Base-by-base conservation (phyloP, 306 rosid species). In the Casuarina glauca region DNA sequence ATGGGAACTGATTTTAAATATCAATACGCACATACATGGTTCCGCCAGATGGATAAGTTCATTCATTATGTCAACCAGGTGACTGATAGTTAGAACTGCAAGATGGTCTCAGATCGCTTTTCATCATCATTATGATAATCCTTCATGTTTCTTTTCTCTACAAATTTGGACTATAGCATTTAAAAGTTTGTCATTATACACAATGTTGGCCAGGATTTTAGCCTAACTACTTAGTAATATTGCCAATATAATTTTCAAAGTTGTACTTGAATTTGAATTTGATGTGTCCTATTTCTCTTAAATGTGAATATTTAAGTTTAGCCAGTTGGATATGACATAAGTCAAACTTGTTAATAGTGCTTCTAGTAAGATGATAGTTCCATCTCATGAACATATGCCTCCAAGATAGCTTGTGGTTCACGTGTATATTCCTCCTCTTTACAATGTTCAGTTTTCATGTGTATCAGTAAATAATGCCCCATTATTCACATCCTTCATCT, bases 1-100 rank as follows among this genome's bases (percentile, higher is more conserved):
- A 95, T 95, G 99, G 99, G 99, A 83, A 95, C 99, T 19, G 99
- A 95, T 91, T 95, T 95, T 83, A 91, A 86, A 89, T 95, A 95
- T 84, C 99, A 95, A 82, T 93, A 91, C 71, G 96, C 99, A 7
- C 81, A 84, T 42, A 84, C 91, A 81, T 95, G 99, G 99, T 95
- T 91, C 74, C 82, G 84, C 75, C 97, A 95, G 81, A 58, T 95
- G 93, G 99, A 95, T 87, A 95, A 93, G 84, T 86, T 95, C 81
- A 93, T 95, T 82, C 97, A 95, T 82, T 95, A 95, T 57, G 97
- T 95, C 75, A 95, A 95, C 82, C 76, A 89, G 86, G 97, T 93
- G 77, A 67, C 49, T 76, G 6, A 44, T 17, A 9, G 52, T 84
- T 73, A 20, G 45, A 58, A 46, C 15, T 60, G 3, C 36, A 11